phyloP scores from a whole-genome alignment of 2,329 filamentous ascomycete species.

The Colletotrichum scovillei region DNA sequence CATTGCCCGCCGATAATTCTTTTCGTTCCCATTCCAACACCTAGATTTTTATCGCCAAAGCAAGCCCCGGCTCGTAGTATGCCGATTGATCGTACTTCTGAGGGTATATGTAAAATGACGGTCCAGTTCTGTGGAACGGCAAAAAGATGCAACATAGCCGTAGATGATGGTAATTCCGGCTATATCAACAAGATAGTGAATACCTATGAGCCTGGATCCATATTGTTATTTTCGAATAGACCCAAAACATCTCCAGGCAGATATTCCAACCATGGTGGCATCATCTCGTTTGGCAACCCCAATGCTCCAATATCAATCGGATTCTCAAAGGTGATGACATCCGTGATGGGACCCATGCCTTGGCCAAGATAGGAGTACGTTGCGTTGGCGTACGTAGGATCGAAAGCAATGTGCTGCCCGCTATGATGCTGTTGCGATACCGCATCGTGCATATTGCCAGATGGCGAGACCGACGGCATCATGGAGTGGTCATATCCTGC shows the following conservation, averaged over 20 bases:
- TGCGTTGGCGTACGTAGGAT: constrained; percentile 12
- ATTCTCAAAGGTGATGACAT: constrained; percentile 77
- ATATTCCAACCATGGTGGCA: constrained; percentile 79
- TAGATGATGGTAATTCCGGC: not conserved
- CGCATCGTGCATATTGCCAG: constrained; percentile 52
- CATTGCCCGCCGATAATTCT: not conserved
- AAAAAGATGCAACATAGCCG: not conserved
- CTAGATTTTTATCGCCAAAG: not conserved
- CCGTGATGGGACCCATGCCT: constrained; percentile 45
- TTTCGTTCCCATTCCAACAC: not conserved
- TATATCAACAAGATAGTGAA: not conserved
- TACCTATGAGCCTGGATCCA: constrained; percentile 23
- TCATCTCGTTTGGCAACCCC: constrained; percentile 71
- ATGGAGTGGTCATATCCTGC: constrained; percentile 56
- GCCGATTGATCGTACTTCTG: not conserved
- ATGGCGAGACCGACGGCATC: constrained; percentile 52
- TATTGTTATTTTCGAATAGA: constrained; percentile 56
- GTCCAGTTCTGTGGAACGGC: not conserved
- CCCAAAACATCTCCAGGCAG: constrained; percentile 74
- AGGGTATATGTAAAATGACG: too few relatives aligned
- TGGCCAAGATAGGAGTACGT: constrained; percentile 39
- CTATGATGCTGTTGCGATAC: constrained; percentile 30
- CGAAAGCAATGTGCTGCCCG: constrained; percentile 18
- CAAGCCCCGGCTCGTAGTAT: not conserved
- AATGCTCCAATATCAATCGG: constrained; percentile 80